Evolutionary conservation across 2,329 filamentous ascomycete genomes (phyloP).

Genomic region (Colletotrichum sp.): DNA sequence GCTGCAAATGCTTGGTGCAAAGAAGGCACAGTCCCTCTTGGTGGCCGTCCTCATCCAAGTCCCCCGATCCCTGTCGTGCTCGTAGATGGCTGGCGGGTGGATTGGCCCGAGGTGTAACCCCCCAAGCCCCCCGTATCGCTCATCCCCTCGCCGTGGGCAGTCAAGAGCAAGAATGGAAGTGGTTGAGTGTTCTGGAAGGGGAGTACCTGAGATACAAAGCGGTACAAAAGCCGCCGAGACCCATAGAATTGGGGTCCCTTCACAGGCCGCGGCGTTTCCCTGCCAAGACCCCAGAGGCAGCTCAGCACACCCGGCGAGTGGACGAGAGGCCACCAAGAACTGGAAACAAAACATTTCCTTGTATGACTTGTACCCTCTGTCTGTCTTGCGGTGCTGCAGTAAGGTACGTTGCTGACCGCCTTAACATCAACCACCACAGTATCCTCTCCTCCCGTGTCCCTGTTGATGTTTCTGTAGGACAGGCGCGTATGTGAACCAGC

Average conservation of each 20-base stretch:
- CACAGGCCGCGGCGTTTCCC: constrained; percentile 4
- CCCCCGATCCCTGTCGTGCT: neutral
- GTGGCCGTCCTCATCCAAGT: neutral
- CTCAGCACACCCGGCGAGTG: neutral
- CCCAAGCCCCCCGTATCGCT: neutral
- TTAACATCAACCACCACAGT: neutral
- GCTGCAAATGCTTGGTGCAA: neutral
- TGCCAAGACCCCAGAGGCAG: constrained; percentile 7
- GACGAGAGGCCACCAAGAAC: neutral
- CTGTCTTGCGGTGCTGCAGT: neutral
- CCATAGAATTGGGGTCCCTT: neutral
- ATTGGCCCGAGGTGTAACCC: neutral
- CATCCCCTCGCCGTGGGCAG: neutral
- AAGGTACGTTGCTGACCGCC: neutral
- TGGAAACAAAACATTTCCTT: neutral
- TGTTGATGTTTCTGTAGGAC: neutral
- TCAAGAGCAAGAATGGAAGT: neutral
- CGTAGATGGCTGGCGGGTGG: neutral
- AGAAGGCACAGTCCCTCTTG: neutral
- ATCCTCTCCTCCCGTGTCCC: neutral
- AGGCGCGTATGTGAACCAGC: neutral
- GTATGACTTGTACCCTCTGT: neutral
- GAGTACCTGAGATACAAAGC: neutral
- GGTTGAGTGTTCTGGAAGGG: neutral
- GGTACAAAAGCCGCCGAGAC: neutral